Base-by-base conservation (phyloP, 2,329 filamentous ascomycete species). In the Fusarium devonianum region DNA sequence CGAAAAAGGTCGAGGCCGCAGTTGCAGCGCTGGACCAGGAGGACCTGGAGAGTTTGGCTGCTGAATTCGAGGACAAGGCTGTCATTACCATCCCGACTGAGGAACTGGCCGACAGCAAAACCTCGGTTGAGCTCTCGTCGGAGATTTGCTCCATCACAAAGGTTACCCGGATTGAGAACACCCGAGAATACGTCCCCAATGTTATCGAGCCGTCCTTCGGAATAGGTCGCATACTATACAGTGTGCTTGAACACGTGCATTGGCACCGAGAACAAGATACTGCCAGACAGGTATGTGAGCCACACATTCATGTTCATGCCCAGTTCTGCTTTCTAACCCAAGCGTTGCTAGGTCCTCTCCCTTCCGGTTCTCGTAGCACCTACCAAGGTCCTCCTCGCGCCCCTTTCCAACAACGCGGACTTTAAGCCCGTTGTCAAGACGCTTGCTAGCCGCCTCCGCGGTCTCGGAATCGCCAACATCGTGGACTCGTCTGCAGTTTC, bases 161-260 rank as follows among this genome's bases (percentile, higher is more conserved):
- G 75, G 84, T 86, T 63, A 95, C 87, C 61, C 82, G 90, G 54
- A 82, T 85, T 4, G 90, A 96, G 73, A 87, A 95, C 69, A 84
- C 86, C 50, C 84, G 93, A 65, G 92, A 97, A 71, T 97, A 90
- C 77, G 94, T 88, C 0, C 93, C 93, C 49, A 97, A 97, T 69
- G 91, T 95, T 35, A 94, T 97, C 64, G 93, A 97, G 77, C 93
- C 93, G 2, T 97, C 93, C 0, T 97, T 97, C 67, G 93, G 93
- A 78, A 95, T 97, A 67, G 93, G 93, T 52, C 85, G 93, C 64
- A 96, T 97, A 55, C 78, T 97, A 48, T 97, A 96, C 78, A 86
- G 88, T 51, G 78, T 97, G 66, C 88, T 95, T 68, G 93, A 97
- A 78, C 93, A 99, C 75, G 86, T 83, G 69, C 97, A 92, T 83